Evolutionary conservation across 768 basidiomycete species (phyloP).

Genomic region (Termitomyces sp.): DNA sequence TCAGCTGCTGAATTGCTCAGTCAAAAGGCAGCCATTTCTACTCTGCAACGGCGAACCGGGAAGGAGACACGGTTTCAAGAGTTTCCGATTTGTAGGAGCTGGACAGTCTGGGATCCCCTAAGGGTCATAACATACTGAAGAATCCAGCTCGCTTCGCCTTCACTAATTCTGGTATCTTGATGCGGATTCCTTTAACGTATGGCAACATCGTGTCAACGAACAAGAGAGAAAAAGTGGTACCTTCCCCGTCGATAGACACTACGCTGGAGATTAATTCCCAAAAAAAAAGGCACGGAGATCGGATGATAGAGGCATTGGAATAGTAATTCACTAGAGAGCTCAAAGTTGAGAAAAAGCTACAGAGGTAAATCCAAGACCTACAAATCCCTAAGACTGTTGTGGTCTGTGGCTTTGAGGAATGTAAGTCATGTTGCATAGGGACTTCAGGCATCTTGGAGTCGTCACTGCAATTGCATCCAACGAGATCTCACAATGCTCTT

Average conservation of each 20-base stretch:
- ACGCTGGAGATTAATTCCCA: conserved; percentile 35
- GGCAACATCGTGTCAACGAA: background rate
- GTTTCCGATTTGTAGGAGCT: conserved; percentile 18
- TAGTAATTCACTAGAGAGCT: conserved; percentile 37
- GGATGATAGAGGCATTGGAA: conserved; percentile 36
- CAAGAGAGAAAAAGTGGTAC: background rate
- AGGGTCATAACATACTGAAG: conserved; percentile 45
- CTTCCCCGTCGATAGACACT: conserved; percentile 46
- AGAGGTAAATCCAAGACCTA: background rate
- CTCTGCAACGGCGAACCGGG: background rate
- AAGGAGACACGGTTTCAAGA: background rate
- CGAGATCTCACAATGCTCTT: conserved; percentile 12
- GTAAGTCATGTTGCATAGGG: conserved; percentile 33
- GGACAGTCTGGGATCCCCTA: conserved; percentile 27
- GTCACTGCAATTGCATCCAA: conserved; percentile 22
- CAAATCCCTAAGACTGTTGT: conserved; percentile 30
- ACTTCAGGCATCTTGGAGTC: conserved; percentile 28
- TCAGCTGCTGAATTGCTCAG: conserved; percentile 9
- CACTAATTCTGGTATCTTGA: conserved; percentile 19
- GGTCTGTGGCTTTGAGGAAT: conserved; percentile 25
- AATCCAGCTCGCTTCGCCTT: conserved; percentile 43
- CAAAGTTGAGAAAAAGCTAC: background rate
- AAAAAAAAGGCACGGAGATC: conserved; percentile 42
- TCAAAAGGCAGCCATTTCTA: background rate
- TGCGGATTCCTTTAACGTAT: conserved; percentile 13